These are phyloP conservation scores for Talaromyces amestolkiae DNA, from an alignment of 2,329 filamentous ascomycete genomes.

Conservation along the genomic window DNA sequence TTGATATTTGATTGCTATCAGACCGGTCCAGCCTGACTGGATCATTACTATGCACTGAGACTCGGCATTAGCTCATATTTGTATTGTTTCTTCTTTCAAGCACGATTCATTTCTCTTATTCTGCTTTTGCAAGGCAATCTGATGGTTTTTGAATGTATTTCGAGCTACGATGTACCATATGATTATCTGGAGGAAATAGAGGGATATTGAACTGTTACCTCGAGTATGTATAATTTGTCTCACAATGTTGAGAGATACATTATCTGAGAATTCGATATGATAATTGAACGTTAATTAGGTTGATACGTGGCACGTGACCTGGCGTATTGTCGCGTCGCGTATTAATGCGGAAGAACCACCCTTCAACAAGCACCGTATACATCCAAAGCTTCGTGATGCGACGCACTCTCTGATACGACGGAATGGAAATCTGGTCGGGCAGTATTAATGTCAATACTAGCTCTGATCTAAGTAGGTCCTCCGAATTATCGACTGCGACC, in stretches of 20 bases:
- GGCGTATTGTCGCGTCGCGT: slow-evolving; percentile 15
- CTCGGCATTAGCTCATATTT: background rate
- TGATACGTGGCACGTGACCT: slow-evolving; percentile 4
- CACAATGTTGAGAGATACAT: too few species aligned
- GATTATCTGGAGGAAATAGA: slow-evolving; percentile 2
- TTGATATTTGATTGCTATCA: background rate
- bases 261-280: too few species aligned
- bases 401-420: slow-evolving; percentile 17
- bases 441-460: slow-evolving; percentile 29
- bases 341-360: background rate
- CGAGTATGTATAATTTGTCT: background rate
- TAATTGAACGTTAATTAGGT: background rate
- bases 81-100: background rate
- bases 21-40: background rate
- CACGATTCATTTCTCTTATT: background rate
- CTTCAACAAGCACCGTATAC: background rate
- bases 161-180: slow-evolving; percentile 11
- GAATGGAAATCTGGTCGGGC: slow-evolving; percentile 41
- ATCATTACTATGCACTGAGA: background rate
- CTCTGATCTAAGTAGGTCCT: slow-evolving; percentile 17
- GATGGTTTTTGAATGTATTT: background rate
- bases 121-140: slow-evolving; percentile 4
- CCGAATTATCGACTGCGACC: background rate
- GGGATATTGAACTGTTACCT: background rate
- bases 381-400: background rate